These are phyloP conservation scores for Hyaloscypha variabilis DNA, from an alignment of 495 filamentous ascomycete species.

Conservation along the genomic window DNA sequence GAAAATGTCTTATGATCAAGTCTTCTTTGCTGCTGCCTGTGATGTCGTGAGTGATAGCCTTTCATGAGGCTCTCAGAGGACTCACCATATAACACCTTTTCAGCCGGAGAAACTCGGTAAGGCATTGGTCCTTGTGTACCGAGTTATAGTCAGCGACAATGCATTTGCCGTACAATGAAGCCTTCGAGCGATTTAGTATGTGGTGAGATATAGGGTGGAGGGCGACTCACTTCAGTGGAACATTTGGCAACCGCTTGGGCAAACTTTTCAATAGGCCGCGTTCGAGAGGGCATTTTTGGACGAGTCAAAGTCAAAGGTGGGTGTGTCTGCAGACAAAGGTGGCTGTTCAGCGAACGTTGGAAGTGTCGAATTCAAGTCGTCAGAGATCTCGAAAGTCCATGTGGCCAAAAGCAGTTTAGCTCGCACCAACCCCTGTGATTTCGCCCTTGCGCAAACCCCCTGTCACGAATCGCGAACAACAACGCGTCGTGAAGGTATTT, in stretches of 20 bases:
- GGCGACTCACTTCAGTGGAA: slow-evolving; percentile 67
- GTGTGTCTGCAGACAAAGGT: too few species aligned
- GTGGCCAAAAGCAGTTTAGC: too few species aligned
- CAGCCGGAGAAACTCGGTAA: slow-evolving; percentile 78
- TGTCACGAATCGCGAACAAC: not conserved
- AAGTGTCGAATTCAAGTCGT: not conserved
- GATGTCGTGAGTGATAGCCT: not conserved
- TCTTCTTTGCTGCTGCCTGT: slow-evolving; percentile 51
- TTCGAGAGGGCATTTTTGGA: slow-evolving; percentile 39
- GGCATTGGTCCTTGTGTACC: slow-evolving; percentile 89
- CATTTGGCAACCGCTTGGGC: slow-evolving; percentile 83
- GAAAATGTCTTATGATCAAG: slow-evolving; percentile 27
- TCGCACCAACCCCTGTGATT: too few species aligned
- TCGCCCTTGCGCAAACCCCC: not conserved
- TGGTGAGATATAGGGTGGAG: slow-evolving; percentile 2
- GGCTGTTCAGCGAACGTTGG: not conserved
- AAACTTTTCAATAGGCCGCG: slow-evolving; percentile 86
- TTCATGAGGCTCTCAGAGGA: slow-evolving; percentile 1
- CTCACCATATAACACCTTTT: slow-evolving; percentile 90
- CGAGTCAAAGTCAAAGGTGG: too few species aligned
- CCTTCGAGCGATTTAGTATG: slow-evolving; percentile 48
- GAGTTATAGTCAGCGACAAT: slow-evolving; percentile 89
- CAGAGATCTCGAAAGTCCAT: not conserved
- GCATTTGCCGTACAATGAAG: slow-evolving; percentile 88
- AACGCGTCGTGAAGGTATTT: not conserved